Conservation (phyloP, 208 protist species). For the Leishmania major region DNA sequence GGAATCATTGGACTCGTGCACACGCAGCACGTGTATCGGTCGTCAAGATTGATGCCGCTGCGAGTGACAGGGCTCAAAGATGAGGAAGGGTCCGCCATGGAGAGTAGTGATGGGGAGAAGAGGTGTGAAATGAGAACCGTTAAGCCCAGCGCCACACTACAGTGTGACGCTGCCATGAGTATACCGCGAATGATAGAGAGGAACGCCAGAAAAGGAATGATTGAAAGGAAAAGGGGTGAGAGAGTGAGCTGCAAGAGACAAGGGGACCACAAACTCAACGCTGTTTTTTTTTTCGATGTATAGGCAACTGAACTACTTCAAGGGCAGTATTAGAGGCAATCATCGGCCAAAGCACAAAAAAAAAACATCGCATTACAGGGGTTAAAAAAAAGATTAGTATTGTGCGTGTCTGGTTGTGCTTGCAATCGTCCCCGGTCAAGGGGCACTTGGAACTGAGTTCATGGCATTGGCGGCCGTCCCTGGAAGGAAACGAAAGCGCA, state of each 20-base stretch:
- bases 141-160: not conserved
- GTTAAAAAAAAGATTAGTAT: not conserved
- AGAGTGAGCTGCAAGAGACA: no score
- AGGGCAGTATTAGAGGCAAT: no score
- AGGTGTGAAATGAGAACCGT: not conserved
- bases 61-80: not conserved
- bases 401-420: not conserved
- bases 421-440: not conserved
- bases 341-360: no score
- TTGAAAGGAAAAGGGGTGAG: not conserved
- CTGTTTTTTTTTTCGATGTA: not conserved
- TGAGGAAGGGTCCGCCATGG: not conserved
- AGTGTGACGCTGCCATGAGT: not conserved
- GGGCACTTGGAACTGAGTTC: not conserved
- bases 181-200: not conserved
- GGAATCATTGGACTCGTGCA: slow-evolving; percentile 14
- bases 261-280: no score
- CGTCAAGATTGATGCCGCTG: slow-evolving; percentile 8
- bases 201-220: not conserved
- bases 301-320: not conserved
- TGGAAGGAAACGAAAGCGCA: not conserved
- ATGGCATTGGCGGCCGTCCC: not conserved
- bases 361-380: not conserved
- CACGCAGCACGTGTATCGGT: slow-evolving; percentile 5
- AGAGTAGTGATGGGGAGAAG: not conserved